phyloP scores from a whole-genome alignment of 345 rosid species.

The Lepidium africanum region DNA sequence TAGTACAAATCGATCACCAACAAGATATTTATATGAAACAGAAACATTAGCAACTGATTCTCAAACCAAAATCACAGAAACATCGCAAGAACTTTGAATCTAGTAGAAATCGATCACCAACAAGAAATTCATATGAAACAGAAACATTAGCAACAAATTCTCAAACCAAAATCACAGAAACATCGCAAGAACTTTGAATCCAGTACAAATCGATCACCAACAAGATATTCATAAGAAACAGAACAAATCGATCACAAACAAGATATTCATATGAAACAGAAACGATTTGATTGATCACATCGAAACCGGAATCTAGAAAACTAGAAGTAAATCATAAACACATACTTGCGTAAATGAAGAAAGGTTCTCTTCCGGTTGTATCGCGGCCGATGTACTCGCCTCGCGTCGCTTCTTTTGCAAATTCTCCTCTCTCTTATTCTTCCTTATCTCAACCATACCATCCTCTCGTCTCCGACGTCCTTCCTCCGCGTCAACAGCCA shows the following conservation, averaged over 20 bases:
- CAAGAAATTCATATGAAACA: no score
- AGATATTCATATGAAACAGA: background rate
- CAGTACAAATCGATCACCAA: background rate
- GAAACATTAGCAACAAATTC: background rate
- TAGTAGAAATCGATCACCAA: background rate
- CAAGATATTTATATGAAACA: background rate
- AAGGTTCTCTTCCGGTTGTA: conserved; percentile 27
- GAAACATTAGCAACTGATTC: background rate
- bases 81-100: background rate
- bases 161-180: background rate
- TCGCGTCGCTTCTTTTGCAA: conserved; percentile 75
- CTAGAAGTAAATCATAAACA: background rate
- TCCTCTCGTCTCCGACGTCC: conserved; percentile 80
- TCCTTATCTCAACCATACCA: conserved; percentile 83
- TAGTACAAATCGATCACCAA: background rate
- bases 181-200: background rate
- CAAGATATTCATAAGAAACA: no score
- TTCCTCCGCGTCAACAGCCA: conserved; percentile 68
- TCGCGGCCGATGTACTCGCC: conserved; percentile 29
- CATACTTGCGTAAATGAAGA: conserved; percentile 48
- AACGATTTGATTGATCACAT: background rate
- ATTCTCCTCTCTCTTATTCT: conserved; percentile 71
- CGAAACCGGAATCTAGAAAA: background rate
- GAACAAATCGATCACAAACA: background rate
- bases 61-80: background rate